Base-by-base conservation (phyloP, 768 basidiomycete species). In the Amanita muscaria region DNA sequence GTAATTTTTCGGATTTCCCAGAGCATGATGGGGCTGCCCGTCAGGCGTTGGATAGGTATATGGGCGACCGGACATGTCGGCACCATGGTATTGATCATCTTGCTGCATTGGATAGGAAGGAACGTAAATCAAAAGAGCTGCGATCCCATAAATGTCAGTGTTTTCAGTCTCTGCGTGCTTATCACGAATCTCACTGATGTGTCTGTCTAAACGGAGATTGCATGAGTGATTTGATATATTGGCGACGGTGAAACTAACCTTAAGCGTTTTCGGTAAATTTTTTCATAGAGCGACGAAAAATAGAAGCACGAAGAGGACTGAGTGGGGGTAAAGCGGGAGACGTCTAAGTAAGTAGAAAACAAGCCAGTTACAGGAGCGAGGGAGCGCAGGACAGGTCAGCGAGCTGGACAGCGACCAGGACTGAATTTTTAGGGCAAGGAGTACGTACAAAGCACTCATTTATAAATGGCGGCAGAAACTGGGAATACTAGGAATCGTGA, bases 401-500 rank as follows among this genome's bases (percentile, higher is more conserved):
- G 9, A 4, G 8, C 9, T 23, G 22, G 8, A 15, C 14, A 5
- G 16, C 6, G 27, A 19, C 27, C 23, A 12, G 29, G 12, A 24
- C 14, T 14, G 31, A 35, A 32, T 37, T 24, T 19, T 18, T 22
- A 29, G 22, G 29, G 22, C 14, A 14, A 19, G 19, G n/a, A 9
- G 37, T 39, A 39, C 37, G 37, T 39, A 39, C 37, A 39, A 19
- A 7, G 9, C 7, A 9, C 22, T 27, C 12, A 21, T 37, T 46
- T 46, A 38, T 46, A 46, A 41, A 38, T 46, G 44, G 44, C 18
- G 37, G 37, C 30, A 16, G 31, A n/a, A n/a, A n/a, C n/a, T n/a
- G n/a, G n/a, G n/a, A n/a, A n/a, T n/a, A n/a, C n/a, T n/a, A n/a
- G n/a, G n/a, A 35, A 46, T 46, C 25, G 44, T 12, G 15, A 9